Evolutionary conservation across 768 basidiomycete genomes (phyloP), one percentile per base, ranked within the genome.

Genomic region (Pleurotus platypus): DNA sequence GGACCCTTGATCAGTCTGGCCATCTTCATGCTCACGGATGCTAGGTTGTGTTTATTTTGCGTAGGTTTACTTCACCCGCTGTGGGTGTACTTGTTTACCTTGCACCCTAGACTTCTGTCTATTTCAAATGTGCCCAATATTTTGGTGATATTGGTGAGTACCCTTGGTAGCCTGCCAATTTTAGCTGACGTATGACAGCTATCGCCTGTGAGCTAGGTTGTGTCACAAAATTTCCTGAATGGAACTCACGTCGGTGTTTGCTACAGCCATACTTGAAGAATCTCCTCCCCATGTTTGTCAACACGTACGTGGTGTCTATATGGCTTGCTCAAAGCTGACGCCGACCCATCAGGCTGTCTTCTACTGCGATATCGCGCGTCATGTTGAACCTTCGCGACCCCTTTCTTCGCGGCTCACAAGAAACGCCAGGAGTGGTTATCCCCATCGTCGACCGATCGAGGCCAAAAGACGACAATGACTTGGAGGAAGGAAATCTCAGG

Each of bases 351-450:
- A 45, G 54, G 27, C 39, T 38, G 8, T n/a, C 53, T 11, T 22
- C 24, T 12, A 30, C 46, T 12, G 13, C 55, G 39, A 58, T 55
- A 24, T 58, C 48, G 22, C 58, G 58, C 13, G 22, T 59, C 4
- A 61, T 47, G 47, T 18, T 51, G 18, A 50, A 58, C 22, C 46
- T 46, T 20, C 54, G 40, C 5, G 30, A 39, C n/a, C 11, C 27
- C 8, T 30, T 37, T 26, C 46, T 48, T 27, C 27, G 27, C 7
- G 27, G 27, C 27, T 27, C 27, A 3, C 27, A 6, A 6, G 27
- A 30, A 9, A 6, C 27, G 27, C 27, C 27, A 6, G 6, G 27
- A 30, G n/a, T n/a, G n/a, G n/a, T n/a, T n/a, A n/a, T n/a, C n/a
- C n/a, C n/a, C n/a, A n/a, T n/a, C 27, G 27, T 30, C 27, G 27